Conservation (phyloP, 768 basidiomycete genomes). For the Pleurotus platypus region DNA sequence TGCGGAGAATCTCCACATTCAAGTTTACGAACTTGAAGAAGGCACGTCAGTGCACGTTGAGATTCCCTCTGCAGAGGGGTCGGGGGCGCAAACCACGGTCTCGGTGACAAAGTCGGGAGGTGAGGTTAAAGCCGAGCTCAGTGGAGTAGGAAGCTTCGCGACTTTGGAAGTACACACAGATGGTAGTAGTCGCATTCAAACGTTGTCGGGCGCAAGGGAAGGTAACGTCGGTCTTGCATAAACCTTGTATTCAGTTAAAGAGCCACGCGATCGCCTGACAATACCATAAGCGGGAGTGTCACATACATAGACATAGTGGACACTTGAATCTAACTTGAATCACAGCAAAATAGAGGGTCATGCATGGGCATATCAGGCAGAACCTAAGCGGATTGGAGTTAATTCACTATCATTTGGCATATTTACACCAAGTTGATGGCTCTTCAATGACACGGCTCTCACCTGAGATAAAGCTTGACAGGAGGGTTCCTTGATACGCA, state of each 20-base stretch:
- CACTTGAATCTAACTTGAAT: neutral
- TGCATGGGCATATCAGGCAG: slow-evolving; percentile 67
- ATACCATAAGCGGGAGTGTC: neutral
- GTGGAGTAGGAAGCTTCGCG: neutral
- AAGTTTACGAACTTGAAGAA: slow-evolving; percentile 49
- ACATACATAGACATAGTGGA: neutral
- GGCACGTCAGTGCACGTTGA: slow-evolving; percentile 32
- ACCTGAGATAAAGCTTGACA: slow-evolving; percentile 53
- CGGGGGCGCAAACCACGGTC: neutral
- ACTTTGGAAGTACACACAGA: neutral
- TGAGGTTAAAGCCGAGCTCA: neutral
- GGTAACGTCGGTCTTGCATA: neutral
- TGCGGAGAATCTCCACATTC: slow-evolving; percentile 41
- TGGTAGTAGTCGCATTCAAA: neutral
- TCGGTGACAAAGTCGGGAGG: neutral
- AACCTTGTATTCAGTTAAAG: neutral
- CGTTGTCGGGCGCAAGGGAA: neutral
- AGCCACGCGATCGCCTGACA: neutral
- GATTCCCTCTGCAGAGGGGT: slow-evolving; percentile 27
- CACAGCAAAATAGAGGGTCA: slow-evolving; percentile 45
- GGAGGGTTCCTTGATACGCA: slow-evolving; percentile 65
- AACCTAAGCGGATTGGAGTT: slow-evolving; percentile 66
- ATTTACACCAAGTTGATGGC: slow-evolving; percentile 60
- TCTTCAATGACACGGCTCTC: slow-evolving; percentile 4
- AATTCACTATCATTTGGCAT: slow-evolving; percentile 77